Percentiles rank a stretch among this genome's conserved stretches.
Conservation (phyloP, 495 filamentous ascomycete species). For the Hypoxylon intermedium region DNA sequence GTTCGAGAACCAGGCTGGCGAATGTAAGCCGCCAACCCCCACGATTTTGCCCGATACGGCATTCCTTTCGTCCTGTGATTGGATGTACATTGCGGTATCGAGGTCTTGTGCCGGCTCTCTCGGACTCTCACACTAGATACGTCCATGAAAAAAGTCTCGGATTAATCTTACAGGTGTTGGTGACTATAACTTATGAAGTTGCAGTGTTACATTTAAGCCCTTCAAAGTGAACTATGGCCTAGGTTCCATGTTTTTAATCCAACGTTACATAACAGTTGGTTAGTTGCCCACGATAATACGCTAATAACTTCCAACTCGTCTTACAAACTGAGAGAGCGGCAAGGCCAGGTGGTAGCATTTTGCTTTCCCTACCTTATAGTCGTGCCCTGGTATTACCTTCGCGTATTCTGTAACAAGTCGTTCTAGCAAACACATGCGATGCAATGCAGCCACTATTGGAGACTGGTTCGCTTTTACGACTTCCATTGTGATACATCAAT, state of each 20-base stretch:
- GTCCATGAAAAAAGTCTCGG: no score
- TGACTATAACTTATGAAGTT: neutral
- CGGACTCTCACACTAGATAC: neutral
- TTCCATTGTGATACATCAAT: slow-evolving; percentile 31
- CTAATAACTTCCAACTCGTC: no score
- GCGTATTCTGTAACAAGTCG: slow-evolving; percentile 9
- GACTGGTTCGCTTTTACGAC: slow-evolving; percentile 4
- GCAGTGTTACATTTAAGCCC: slow-evolving; percentile 12
- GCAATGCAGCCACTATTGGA: slow-evolving; percentile 9
- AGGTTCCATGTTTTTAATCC: slow-evolving; percentile 5
- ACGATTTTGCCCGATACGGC: slow-evolving; percentile 21
- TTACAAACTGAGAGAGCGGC: no score
- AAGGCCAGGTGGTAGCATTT: no score
- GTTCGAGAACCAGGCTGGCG: neutral
- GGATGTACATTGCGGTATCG: neutral
- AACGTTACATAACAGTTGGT: slow-evolving; percentile 12
- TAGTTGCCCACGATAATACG: no score
- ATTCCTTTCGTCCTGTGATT: slow-evolving; percentile 24
- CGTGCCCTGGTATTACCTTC: no score
- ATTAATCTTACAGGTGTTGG: neutral
- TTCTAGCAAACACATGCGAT: slow-evolving; percentile 2
- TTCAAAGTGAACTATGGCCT: no score
- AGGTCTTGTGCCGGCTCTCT: neutral
- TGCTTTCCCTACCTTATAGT: no score
- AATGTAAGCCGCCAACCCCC: slow-evolving; percentile 18